Evolutionary conservation across 108 stramenopile genomes (phyloP).

Genomic region (Pseudonitzschia pungens): DNA sequence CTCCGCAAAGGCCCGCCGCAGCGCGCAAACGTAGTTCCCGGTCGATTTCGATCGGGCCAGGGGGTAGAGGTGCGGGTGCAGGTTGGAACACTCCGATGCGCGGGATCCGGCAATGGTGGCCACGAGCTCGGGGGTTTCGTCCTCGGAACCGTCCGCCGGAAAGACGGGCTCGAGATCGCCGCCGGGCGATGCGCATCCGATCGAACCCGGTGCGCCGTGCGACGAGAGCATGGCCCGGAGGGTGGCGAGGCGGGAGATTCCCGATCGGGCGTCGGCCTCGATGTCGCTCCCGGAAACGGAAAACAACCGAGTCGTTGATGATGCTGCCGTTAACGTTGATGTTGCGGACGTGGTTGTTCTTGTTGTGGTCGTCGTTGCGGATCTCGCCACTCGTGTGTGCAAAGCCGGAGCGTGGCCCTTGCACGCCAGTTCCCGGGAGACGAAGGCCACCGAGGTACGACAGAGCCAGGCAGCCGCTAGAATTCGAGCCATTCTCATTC

Average conservation of each 20-base stretch:
- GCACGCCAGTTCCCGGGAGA: not conserved
- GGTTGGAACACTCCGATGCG: conserved; percentile 57
- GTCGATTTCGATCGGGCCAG: conserved; percentile 54
- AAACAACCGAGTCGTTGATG: conserved; percentile 13
- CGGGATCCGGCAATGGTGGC: conserved; percentile 29
- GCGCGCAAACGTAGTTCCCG: conserved; percentile 70
- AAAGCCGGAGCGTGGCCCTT: not conserved
- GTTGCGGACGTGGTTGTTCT: too few species aligned
- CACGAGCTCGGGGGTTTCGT: conserved; percentile 35
- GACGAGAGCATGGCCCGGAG: conserved; percentile 62
- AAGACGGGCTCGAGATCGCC: conserved; percentile 1
- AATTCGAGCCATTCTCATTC: conserved; percentile 20
- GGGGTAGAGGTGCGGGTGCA: conserved; percentile 69
- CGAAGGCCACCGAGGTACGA: conserved; percentile 17
- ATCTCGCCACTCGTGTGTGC: too few species aligned
- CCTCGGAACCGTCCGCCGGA: not conserved
- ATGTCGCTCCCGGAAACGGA: conserved; percentile 21
- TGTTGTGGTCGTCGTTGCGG: too few species aligned
- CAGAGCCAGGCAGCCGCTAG: conserved; percentile 12
- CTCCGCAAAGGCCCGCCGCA: conserved; percentile 68
- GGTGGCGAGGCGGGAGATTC: conserved; percentile 66
- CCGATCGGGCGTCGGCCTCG: conserved; percentile 24
- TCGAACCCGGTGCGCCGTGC: conserved; percentile 66
- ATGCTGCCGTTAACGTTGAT: not conserved
- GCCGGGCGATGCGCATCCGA: not conserved